Conservation (phyloP, 257 asterid species). For the Coffea eugenioides region DNA sequence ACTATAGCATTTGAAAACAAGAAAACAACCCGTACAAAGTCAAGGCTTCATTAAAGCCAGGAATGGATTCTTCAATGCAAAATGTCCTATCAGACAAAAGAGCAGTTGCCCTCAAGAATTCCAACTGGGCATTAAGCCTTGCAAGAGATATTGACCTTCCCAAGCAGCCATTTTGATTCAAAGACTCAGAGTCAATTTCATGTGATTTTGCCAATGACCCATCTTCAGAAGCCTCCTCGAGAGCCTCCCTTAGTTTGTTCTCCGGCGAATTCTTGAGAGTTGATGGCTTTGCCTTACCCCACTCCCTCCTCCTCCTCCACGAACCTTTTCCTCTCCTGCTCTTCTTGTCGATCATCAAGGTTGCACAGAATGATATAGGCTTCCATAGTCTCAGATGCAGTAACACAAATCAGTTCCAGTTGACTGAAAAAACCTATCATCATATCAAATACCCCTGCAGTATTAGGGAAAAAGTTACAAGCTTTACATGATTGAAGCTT, state of each 20-base stretch:
- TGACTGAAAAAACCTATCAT: background rate
- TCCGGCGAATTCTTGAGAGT: no score
- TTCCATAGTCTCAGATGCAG: conserved; percentile 42
- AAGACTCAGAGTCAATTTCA: no score
- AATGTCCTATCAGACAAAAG: conserved; percentile 8
- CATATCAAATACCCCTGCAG: no score
- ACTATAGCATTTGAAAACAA: conserved; percentile 16
- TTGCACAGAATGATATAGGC: conserved; percentile 33
- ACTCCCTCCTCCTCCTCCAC: conserved; percentile 1
- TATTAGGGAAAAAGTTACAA: no score
- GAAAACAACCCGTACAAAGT: no score
- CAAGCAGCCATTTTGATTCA: no score
- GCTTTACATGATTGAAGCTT: no score
- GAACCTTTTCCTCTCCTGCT: conserved; percentile 18
- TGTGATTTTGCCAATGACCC: no score
- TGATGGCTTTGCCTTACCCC: conserved; percentile 10
- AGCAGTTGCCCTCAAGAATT: conserved; percentile 20
- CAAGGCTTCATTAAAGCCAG: no score
- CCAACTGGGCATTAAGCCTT: background rate
- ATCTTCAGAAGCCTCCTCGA: no score
- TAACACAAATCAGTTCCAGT: background rate
- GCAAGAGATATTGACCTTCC: no score
- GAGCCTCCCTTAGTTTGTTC: no score
- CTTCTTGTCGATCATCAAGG: conserved; percentile 30
- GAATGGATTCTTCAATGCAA: conserved; percentile 25